A percentile compares a stretch with the other conserved stretches of the same genome.
Evolutionary conservation across 225 moss, liverwort and hornwort species (phyloP).

Genomic region (Antitrichia curtipendula): DNA sequence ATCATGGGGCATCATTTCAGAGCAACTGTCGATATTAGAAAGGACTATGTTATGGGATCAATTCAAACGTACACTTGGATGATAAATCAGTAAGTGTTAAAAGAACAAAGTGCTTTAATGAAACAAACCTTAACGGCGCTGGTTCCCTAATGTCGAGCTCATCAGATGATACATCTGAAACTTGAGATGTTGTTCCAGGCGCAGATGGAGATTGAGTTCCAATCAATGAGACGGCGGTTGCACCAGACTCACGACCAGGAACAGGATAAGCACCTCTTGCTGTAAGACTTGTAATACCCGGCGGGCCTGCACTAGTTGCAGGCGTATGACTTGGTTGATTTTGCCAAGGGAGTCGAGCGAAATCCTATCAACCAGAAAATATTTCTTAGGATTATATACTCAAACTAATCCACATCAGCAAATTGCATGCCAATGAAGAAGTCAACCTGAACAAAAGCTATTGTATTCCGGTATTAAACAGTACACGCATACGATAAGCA

Average conservation of each 20-base stretch:
- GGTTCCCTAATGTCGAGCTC: conserved; percentile 28
- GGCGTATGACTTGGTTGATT: conserved; percentile 70
- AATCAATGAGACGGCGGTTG: conserved; percentile 1
- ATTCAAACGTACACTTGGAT: neutral
- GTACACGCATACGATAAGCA: neutral
- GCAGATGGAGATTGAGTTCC: conserved; percentile 13
- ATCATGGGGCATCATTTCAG: neutral
- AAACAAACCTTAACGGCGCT: conserved; percentile 26
- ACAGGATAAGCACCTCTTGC: conserved; percentile 30
- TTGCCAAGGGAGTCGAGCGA: conserved; percentile 90
- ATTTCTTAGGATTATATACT: neutral
- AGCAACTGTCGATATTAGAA: neutral
- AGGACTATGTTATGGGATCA: neutral
- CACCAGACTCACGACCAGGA: conserved; percentile 22
- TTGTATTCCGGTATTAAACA: neutral
- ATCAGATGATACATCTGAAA: conserved; percentile 43
- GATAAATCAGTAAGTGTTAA: neutral
- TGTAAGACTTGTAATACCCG: conserved; percentile 43
- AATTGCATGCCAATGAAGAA: neutral
- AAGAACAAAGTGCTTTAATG: neutral
- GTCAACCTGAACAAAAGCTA: neutral
- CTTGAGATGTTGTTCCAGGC: conserved; percentile 24
- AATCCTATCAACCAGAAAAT: conserved; percentile 39
- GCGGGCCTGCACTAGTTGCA: conserved; percentile 45
- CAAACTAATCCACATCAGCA: neutral